Evolutionary conservation across 306 rosid species (phyloP).

Genomic region (Vigna unguiculata): DNA sequence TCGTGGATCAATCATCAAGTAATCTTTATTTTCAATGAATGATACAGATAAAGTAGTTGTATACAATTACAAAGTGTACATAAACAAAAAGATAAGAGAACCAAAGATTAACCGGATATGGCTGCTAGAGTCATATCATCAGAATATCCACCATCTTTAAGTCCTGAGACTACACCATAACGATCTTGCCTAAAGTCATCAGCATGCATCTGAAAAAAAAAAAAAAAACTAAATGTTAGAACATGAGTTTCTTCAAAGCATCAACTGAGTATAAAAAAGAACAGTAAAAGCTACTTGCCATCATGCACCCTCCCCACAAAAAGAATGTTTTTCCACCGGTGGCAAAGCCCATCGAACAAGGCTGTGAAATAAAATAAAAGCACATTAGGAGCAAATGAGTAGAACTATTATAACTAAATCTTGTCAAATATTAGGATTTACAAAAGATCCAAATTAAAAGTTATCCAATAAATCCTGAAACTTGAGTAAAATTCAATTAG

Average conservation of each 20-base stretch:
- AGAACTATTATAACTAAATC: conserved; percentile 8
- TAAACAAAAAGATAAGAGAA: conserved; percentile 22
- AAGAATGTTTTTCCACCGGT: conserved; percentile 68
- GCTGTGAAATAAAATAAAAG: conserved; percentile 58
- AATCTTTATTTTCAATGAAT: neutral
- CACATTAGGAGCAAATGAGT: conserved; percentile 26
- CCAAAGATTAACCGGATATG: conserved; percentile 70
- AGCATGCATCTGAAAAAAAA: conserved; percentile 87
- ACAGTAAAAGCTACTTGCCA: conserved; percentile 66
- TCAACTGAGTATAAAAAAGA: neutral
- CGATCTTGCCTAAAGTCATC: conserved; percentile 89
- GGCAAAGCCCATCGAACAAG: conserved; percentile 99
- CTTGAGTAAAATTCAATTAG: conserved; percentile 28
- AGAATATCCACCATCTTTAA: conserved; percentile 93
- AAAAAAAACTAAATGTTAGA: conserved; percentile 52
- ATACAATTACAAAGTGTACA: conserved; percentile 23
- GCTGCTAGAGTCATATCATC: conserved; percentile 99
- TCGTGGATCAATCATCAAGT: conserved; percentile 29
- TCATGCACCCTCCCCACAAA: conserved; percentile 17
- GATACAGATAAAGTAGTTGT: conserved; percentile 8
- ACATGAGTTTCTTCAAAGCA: conserved; percentile 38
- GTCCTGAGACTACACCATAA: conserved; percentile 83
- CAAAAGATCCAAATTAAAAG: conserved; percentile 17
- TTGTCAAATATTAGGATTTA: conserved; percentile 12
- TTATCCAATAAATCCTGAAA: conserved; percentile 29